Conservation (phyloP, 805 yeast genomes). For the Myxozyma sirexii region DNA sequence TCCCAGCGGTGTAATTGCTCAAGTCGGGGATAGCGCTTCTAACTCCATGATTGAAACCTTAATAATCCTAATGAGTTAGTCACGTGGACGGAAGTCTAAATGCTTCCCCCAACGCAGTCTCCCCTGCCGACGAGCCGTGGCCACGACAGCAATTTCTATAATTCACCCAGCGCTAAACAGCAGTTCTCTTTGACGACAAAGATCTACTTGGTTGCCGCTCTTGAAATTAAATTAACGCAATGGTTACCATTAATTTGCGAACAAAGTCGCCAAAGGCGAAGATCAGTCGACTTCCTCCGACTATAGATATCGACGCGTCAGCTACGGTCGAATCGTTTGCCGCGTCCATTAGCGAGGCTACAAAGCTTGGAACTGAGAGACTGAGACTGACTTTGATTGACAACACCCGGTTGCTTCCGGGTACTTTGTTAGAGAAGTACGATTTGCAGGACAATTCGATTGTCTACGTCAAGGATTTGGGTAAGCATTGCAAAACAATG, state of each 20-base stretch:
- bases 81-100: too few relatives aligned
- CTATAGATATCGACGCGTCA: conserved; percentile 41
- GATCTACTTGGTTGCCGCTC: neutral
- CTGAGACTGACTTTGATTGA: conserved; percentile 54
- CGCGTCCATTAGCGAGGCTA: conserved; percentile 49
- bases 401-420: conserved; percentile 26
- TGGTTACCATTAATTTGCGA: conserved; percentile 28
- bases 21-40: neutral
- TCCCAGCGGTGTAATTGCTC: neutral
- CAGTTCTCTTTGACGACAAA: too few relatives aligned
- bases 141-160: too few relatives aligned
- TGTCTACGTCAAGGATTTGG: conserved; percentile 80
- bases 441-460: conserved; percentile 38
- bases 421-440: conserved; percentile 25
- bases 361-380: conserved; percentile 53
- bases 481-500: conserved; percentile 42
- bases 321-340: conserved; percentile 51
- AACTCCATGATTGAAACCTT: too few relatives aligned
- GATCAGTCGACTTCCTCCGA: conserved; percentile 37
- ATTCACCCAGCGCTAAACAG: neutral
- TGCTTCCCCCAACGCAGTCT: too few relatives aligned
- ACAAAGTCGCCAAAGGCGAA: conserved; percentile 38
- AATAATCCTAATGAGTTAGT: too few relatives aligned
- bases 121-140: too few relatives aligned
- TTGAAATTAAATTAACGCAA: neutral